Evolutionary conservation across 2,329 filamentous ascomycete species (phyloP), one percentile per base, ranked within the genome.

Genomic region (Alternaria triticina): DNA sequence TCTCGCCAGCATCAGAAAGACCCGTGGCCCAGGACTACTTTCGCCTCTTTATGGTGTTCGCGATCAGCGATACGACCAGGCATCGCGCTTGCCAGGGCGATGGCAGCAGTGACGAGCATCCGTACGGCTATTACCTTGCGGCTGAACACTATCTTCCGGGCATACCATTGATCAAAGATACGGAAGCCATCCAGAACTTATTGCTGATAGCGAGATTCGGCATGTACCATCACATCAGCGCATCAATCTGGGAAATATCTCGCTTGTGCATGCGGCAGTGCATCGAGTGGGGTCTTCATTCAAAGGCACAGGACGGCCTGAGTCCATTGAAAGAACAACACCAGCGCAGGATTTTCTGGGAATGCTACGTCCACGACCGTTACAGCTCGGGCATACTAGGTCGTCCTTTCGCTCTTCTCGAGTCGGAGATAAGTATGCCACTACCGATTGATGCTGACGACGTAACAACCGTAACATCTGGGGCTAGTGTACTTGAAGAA

Each of bases 321-420:
- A 58, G 65, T 4, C 67, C 74, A 0, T 33, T 82, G 6, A 65
- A 78, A 11, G 77, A 81, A 28, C 81, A 83, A 47, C 72, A 80
- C 13, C 74, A 72, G 33, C 75, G 81, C 1, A 70, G 82, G 2
- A 77, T 83, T 1, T 84, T 84, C 64, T 83, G 82, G 82, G 75
- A 82, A 43, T 82, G 79, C 64, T 84, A 83, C 55, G 74, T 83
- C n/a, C 78, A 83, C 13, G 82, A 83, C 59, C 71, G 82, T 17
- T 83, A 84, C 46, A 83, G 79, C 61, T 83, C 82, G 2, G 78
- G 76, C 0, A 81, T 80, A 2, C 70, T 84, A 0, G 79, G 77
- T 33, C 78, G 82, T 2, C 82, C 82, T 0, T 82, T 82, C 59
- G 79, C 82, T 1, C 81, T 84, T 6, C 68, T 75, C 1, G 82